Evolutionary conservation across 164 flowering plant species (phyloP).

Genomic region (Annona squamosa): DNA sequence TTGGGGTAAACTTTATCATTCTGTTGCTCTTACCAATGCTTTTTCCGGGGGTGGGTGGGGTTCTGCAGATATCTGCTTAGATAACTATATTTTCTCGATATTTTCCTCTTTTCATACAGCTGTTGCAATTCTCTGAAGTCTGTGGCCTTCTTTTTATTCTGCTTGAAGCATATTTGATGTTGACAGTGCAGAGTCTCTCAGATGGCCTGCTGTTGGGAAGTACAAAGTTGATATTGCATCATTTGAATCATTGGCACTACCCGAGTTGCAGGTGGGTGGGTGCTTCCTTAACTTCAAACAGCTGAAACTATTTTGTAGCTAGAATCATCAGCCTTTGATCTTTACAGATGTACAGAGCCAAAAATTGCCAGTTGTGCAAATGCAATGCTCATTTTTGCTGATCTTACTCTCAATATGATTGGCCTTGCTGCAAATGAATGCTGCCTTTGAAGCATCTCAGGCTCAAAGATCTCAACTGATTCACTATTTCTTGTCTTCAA

Average conservation of each 20-base stretch:
- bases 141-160: background rate
- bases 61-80: background rate
- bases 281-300: background rate
- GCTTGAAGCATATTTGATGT: slow-evolving; percentile 13
- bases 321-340: background rate
- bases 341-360: background rate
- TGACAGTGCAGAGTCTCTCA: slow-evolving; percentile 55
- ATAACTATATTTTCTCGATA: background rate
- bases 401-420: background rate
- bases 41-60: background rate
- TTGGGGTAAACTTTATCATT: too few species aligned
- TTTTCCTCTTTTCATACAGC: background rate
- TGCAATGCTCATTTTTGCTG: background rate
- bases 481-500: background rate
- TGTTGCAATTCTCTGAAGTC: slow-evolving; percentile 2
- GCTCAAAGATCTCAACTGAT: background rate
- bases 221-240: slow-evolving; percentile 77
- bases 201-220: slow-evolving; percentile 83
- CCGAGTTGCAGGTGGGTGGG: slow-evolving; percentile 65
- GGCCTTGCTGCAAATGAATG: background rate
- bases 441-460: background rate
- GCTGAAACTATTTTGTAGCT: background rate
- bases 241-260: slow-evolving; percentile 77
- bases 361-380: background rate
- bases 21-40: too few species aligned